Percentiles rank a stretch among this genome's conserved stretches.
Conservation (phyloP, 441 rosid genomes). For the Dalechampia spathulata region DNA sequence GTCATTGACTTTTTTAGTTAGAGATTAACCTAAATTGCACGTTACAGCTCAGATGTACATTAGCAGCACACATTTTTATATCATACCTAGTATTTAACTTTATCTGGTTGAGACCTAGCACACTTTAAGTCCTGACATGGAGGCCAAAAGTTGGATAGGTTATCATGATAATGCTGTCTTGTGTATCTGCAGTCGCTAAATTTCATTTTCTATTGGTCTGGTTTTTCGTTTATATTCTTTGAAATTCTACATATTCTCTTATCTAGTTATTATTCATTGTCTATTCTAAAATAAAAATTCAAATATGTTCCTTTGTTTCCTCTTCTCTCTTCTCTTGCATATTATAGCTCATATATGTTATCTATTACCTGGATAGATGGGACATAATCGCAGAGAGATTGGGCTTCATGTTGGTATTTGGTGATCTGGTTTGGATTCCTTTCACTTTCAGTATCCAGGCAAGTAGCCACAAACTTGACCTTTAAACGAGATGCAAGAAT, state of each 20-base stretch:
- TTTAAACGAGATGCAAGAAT: neutral
- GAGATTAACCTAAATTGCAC: neutral
- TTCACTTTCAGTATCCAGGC: slow-evolving; percentile 96
- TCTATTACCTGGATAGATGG: slow-evolving; percentile 47
- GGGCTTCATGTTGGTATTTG: slow-evolving; percentile 95
- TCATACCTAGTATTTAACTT: neutral
- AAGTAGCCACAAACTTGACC: slow-evolving; percentile 22
- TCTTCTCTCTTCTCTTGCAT: neutral
- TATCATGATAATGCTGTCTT: neutral
- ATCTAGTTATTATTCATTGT: neutral
- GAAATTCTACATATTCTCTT: neutral
- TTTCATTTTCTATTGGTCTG: neutral
- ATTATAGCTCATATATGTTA: neutral
- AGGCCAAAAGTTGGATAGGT: too few species aligned
- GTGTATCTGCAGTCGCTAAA: neutral
- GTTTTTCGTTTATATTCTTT: neutral
- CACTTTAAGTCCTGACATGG: neutral
- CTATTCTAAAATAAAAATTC: neutral
- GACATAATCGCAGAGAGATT: slow-evolving; percentile 93
- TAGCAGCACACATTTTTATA: neutral
- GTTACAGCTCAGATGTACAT: neutral
- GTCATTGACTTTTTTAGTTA: neutral
- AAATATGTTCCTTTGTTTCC: neutral
- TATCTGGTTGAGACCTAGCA: neutral
- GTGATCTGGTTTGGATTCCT: slow-evolving; percentile 93